Percentiles rank a stretch among this genome's conserved stretches.
Conservation (phyloP, 2,329 filamentous ascomycete species). For the Xenoacremonium recifei region DNA sequence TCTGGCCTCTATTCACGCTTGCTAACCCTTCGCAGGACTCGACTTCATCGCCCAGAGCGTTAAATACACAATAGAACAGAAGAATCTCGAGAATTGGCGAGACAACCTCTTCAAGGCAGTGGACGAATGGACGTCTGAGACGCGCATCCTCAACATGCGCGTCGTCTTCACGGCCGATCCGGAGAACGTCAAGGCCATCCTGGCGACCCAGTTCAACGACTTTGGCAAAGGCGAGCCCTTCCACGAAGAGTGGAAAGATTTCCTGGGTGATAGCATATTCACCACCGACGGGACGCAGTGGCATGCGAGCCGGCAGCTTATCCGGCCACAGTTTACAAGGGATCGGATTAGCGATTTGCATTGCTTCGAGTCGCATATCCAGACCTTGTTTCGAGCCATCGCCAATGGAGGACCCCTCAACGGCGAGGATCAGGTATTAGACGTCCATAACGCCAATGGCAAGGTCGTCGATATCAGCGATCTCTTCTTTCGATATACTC, state of each 20-base stretch:
- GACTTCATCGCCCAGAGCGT: slow-evolving; percentile 63
- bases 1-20: not conserved
- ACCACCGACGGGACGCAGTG: slow-evolving; percentile 76
- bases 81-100: slow-evolving; percentile 62
- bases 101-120: slow-evolving; percentile 43
- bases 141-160: slow-evolving; percentile 52
- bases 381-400: slow-evolving; percentile 69
- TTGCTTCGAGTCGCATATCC: slow-evolving; percentile 76
- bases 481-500: slow-evolving; percentile 79
- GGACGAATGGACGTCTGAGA: slow-evolving; percentile 58
- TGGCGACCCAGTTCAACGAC: slow-evolving; percentile 82
- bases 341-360: slow-evolving; percentile 81
- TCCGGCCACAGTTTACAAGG: slow-evolving; percentile 83
- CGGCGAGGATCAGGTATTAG: slow-evolving; percentile 62
- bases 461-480: slow-evolving; percentile 67
- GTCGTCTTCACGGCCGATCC: slow-evolving; percentile 76
- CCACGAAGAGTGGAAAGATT: slow-evolving; percentile 71
- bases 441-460: slow-evolving; percentile 60
- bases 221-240: slow-evolving; percentile 81
- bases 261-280: slow-evolving; percentile 73
- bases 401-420: slow-evolving; percentile 56
- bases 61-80: slow-evolving; percentile 48
- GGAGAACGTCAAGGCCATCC: slow-evolving; percentile 86
- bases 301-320: slow-evolving; percentile 77
- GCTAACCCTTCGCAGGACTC: slow-evolving; percentile 44